These are phyloP conservation scores for Podosphaera aphanis DNA, from an alignment of 2,329 filamentous ascomycete genomes.

Conservation along the genomic window DNA sequence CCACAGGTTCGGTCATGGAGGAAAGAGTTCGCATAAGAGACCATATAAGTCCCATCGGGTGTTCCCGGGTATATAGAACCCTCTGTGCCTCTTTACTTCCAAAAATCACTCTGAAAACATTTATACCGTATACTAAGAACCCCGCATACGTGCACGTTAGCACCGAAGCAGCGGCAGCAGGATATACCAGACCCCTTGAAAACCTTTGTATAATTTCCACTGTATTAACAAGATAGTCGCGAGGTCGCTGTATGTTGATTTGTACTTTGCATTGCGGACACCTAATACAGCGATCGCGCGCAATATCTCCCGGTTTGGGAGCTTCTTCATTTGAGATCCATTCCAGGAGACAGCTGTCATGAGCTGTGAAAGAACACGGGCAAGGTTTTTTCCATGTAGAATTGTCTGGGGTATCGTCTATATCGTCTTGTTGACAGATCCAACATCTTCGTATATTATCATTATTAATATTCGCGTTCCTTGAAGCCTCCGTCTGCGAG, in stretches of 20 bases:
- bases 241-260: conserved; percentile 54
- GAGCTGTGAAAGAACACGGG: conserved; percentile 70
- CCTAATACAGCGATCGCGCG: conserved; percentile 37
- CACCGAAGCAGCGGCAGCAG: conserved; percentile 12
- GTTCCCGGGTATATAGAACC: conserved; percentile 3
- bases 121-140: conserved; percentile 32
- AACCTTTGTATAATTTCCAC: conserved; percentile 8
- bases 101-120: conserved; percentile 41
- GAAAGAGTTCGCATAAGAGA: neutral
- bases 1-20: neutral
- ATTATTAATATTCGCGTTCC: conserved; percentile 1
- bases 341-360: conserved; percentile 70
- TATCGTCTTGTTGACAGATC: conserved; percentile 36
- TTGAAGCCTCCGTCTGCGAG: neutral
- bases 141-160: conserved; percentile 24
- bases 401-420: conserved; percentile 22
- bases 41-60: neutral
- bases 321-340: conserved; percentile 84
- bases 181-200: conserved; percentile 9
- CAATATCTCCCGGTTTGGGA: conserved; percentile 25
- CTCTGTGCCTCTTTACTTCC: conserved; percentile 31
- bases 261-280: conserved; percentile 79
- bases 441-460: conserved; percentile 32
- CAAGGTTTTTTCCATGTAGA: conserved; percentile 65
- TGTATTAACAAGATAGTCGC: conserved; percentile 38